Percentiles rank a stretch among this genome's conserved stretches.
phyloP scores from a whole-genome alignment of 768 basidiomycete genomes.

The Pulveroboletus sp. region DNA sequence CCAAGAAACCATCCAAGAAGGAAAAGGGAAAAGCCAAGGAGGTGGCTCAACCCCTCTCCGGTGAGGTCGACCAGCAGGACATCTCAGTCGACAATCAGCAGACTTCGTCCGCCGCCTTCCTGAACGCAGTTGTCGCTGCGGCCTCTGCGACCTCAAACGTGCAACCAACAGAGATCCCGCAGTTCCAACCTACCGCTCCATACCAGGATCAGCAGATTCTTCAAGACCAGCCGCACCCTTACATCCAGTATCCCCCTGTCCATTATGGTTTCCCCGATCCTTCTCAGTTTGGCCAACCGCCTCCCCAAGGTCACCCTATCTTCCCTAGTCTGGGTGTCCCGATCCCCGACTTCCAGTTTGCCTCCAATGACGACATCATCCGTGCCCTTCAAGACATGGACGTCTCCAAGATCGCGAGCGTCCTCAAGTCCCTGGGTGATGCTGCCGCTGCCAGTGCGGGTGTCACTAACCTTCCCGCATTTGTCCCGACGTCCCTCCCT shows the following conservation, averaged over 20 bases:
- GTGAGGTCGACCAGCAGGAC: slow-evolving; percentile 23
- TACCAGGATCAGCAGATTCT: slow-evolving; percentile 33
- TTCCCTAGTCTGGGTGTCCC: slow-evolving; percentile 19
- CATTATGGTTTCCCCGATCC: slow-evolving; percentile 28
- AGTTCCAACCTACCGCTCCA: slow-evolving; percentile 31
- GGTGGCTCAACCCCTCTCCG: slow-evolving; percentile 32
- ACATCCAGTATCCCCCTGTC: slow-evolving; percentile 31
- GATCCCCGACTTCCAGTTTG: slow-evolving; percentile 38
- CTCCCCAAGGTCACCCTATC: slow-evolving; percentile 27
- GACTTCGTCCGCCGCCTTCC: slow-evolving; percentile 52
- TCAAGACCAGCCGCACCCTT: slow-evolving; percentile 23
- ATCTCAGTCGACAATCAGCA: slow-evolving; percentile 34
- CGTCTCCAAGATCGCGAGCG: slow-evolving; percentile 59
- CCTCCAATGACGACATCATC: slow-evolving; percentile 70
- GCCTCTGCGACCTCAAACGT: slow-evolving; percentile 48
- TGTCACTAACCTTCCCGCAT: slow-evolving; percentile 12
- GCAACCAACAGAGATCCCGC: slow-evolving; percentile 26
- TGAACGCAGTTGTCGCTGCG: slow-evolving; percentile 64
- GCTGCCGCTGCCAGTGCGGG: slow-evolving; percentile 44
- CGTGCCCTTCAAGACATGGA: slow-evolving; percentile 72
- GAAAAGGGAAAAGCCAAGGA: slow-evolving; percentile 34
- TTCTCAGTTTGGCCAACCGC: slow-evolving; percentile 24
- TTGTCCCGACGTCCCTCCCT: slow-evolving; percentile 21
- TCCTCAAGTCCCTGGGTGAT: slow-evolving; percentile 62
- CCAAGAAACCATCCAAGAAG: slow-evolving; percentile 27